phyloP scores from a whole-genome alignment of 2,329 filamentous ascomycete species.

The Fusarium goolgardi region DNA sequence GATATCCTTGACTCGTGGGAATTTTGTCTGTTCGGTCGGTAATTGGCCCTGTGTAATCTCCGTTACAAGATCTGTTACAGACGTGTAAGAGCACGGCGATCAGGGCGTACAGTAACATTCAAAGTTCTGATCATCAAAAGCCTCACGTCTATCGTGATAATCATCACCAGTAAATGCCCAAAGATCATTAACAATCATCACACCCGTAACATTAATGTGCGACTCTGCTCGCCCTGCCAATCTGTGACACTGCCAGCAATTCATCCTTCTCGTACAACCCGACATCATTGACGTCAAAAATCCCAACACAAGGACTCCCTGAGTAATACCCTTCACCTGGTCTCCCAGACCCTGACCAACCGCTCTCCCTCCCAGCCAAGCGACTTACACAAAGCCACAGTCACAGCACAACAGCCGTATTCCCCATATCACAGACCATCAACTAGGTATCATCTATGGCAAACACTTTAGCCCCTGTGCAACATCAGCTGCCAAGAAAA shows the following conservation, averaged over 20 bases:
- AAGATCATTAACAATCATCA: constrained; percentile 8
- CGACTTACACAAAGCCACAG: constrained; percentile 26
- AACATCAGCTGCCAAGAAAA: constrained; percentile 11
- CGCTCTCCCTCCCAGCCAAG: constrained; percentile 17
- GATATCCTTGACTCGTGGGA: constrained; percentile 20
- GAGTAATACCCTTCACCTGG: constrained; percentile 1
- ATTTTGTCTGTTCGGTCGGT: constrained; percentile 9
- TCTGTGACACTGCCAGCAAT: constrained; percentile 3
- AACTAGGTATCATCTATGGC: neutral
- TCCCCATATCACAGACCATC: constrained; percentile 1
- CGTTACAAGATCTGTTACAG: constrained; percentile 44
- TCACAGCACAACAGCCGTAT: constrained; percentile 12
- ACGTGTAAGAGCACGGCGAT: constrained; percentile 32
- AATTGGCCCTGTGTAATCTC: constrained; percentile 34
- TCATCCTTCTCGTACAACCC: neutral
- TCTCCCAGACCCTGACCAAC: constrained; percentile 12
- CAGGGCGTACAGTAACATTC: neutral
- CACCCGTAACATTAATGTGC: neutral
- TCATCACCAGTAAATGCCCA: neutral
- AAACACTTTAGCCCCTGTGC: constrained; percentile 16
- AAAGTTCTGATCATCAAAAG: constrained; percentile 27
- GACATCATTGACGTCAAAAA: constrained; percentile 25
- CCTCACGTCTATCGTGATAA: constrained; percentile 22
- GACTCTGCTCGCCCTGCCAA: constrained; percentile 19
- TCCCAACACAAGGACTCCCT: constrained; percentile 6